These are phyloP conservation scores for Brassica juncea DNA, from an alignment of 345 rosid genomes.

Conservation along the genomic window DNA sequence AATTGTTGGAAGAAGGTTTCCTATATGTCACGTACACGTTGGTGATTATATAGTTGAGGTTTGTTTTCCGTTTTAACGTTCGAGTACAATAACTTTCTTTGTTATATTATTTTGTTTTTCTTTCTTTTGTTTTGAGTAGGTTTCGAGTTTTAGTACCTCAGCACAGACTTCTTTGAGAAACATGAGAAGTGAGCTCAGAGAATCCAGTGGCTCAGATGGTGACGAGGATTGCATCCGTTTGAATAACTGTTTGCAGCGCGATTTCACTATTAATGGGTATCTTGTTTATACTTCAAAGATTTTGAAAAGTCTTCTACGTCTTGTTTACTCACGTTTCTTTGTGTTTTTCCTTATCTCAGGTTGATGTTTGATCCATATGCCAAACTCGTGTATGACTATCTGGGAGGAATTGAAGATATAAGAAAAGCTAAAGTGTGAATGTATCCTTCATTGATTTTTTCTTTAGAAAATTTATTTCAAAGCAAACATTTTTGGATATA, in stretches of 20 bases:
- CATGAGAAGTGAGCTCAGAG: slow-evolving; percentile 36
- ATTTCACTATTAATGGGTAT: slow-evolving; percentile 95
- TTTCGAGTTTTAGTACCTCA: slow-evolving; percentile 69
- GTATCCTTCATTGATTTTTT: slow-evolving; percentile 45
- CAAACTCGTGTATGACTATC: slow-evolving; percentile 76
- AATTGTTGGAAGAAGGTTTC: slow-evolving; percentile 63
- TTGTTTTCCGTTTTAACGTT: neutral
- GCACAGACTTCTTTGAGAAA: slow-evolving; percentile 38
- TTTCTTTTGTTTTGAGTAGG: slow-evolving; percentile 39
- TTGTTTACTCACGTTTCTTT: neutral
- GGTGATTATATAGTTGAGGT: slow-evolving; percentile 58
- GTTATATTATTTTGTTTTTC: neutral
- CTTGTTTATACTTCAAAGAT: slow-evolving; percentile 18
- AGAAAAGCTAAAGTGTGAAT: slow-evolving; percentile 90
- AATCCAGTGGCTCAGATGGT: slow-evolving; percentile 50
- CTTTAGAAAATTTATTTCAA: slow-evolving; percentile 23
- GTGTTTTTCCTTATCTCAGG: slow-evolving; percentile 47
- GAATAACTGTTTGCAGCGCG: slow-evolving; percentile 78
- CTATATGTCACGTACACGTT: slow-evolving; percentile 66
- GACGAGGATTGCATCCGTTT: slow-evolving; percentile 72
- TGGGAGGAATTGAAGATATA: slow-evolving; percentile 90
- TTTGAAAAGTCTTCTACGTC: neutral
- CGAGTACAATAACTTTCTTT: neutral
- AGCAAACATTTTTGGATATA: neutral
- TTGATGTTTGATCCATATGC: slow-evolving; percentile 94